A percentile compares a stretch with the other conserved stretches of the same genome.
phyloP scores from a whole-genome alignment of 495 filamentous ascomycete species.

The Staphylotrichum tortipilum region DNA sequence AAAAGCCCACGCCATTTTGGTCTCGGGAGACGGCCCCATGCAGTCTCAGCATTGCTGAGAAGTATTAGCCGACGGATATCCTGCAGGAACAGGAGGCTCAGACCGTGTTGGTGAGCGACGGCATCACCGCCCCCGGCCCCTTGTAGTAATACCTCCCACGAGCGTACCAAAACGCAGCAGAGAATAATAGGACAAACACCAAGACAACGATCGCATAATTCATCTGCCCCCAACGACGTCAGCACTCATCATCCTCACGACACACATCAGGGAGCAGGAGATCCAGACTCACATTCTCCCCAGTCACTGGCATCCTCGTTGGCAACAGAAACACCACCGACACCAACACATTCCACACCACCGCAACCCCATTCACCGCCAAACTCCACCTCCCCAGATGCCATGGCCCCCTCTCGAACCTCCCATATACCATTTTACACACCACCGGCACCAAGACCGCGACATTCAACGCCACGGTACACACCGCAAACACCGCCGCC shows the following conservation, averaged over 20 bases:
- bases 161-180: slow-evolving; percentile 44
- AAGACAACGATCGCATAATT: slow-evolving; percentile 44
- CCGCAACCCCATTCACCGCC: slow-evolving; percentile 45
- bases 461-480: slow-evolving; percentile 55
- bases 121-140: slow-evolving; percentile 33
- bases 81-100: background rate
- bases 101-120: background rate
- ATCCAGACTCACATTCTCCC: slow-evolving; percentile 25
- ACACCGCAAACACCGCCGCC: slow-evolving; percentile 54
- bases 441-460: slow-evolving; percentile 54
- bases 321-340: slow-evolving; percentile 54
- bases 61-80: too few relatives aligned
- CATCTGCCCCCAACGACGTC: slow-evolving; percentile 20
- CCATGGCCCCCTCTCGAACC: slow-evolving; percentile 54
- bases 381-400: slow-evolving; percentile 43
- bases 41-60: too few relatives aligned
- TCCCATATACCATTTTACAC: slow-evolving; percentile 49
- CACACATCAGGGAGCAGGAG: background rate
- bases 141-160: slow-evolving; percentile 42
- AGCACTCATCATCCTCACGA: background rate
- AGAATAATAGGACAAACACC: slow-evolving; percentile 33
- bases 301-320: slow-evolving; percentile 44
- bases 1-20: too few relatives aligned
- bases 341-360: slow-evolving; percentile 53
- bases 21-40: too few relatives aligned